Evolutionary conservation across 2,329 filamentous ascomycete species (phyloP), one percentile per base, ranked within the genome.

Genomic region (Aspergillus sojae): DNA sequence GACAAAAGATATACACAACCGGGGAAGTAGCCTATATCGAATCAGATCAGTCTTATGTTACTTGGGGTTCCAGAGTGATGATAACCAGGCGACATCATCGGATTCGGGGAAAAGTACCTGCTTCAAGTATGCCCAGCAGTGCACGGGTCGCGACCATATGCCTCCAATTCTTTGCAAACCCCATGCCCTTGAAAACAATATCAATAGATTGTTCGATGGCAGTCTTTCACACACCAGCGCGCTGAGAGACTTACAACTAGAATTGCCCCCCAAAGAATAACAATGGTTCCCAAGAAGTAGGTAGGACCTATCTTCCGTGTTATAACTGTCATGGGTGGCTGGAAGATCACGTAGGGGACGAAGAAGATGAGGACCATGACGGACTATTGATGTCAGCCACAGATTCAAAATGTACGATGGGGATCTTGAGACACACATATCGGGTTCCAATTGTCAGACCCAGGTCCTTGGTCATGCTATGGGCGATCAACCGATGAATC

Each of bases 1-100:
- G 86, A 89, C 21, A 92, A 83, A 5, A 92, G 79, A 71, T 91
- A 92, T 0, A 91, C 88, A 58, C 86, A 89, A 58, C 86, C 86
- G 0, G 89, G 89, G 75, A 92, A 92, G 77, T 89, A 91, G 0
- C 89, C 52, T 55, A 39, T n/a, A 39, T 39, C 34, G 5, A 10
- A 26, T 9, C 32, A 14, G 21, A 39, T 55, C 7, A 39, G 52
- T 28, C 11, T 6, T 19, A 11, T 39, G n/a, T 39, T 23, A 9
- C 14, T 5, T 7, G 11, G 34, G n/a, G 2, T 1, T 16, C 32
- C 11, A 34, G 12, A 34, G 10, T 11, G 10, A 34, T 4, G 30
- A 32, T 32, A 10, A 32, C 30, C 30, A 39, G 52, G 52, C 5
- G n/a, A 4, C n/a, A 39, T 26, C 9, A 21, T 39, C 21, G 30